These are phyloP conservation scores for Cordyceps pruinosa DNA, from an alignment of 2,329 filamentous ascomycete genomes.

Conservation along the genomic window DNA sequence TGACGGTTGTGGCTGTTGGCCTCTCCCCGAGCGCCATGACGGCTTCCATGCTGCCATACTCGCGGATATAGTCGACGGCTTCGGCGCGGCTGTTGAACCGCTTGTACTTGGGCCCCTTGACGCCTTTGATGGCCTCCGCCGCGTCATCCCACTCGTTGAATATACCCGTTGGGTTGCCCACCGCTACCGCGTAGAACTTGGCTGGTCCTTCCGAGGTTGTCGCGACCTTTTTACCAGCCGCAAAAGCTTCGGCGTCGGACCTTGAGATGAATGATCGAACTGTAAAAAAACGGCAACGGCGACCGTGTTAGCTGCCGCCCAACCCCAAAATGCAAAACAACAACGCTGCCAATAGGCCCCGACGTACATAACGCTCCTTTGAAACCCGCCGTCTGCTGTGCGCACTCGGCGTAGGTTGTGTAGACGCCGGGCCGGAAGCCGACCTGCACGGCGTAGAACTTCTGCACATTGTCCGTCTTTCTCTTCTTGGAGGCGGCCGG, in stretches of 20 bases:
- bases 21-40: slow-evolving; percentile 33
- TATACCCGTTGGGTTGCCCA: slow-evolving; percentile 51
- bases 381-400: slow-evolving; percentile 53
- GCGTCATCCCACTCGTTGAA: slow-evolving; percentile 63
- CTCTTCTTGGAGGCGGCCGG: slow-evolving; percentile 35
- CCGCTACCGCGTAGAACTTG: slow-evolving; percentile 55
- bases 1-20: slow-evolving; percentile 13
- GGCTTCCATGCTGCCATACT: slow-evolving; percentile 38
- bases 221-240: slow-evolving; percentile 49
- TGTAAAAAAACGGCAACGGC: slow-evolving; percentile 29
- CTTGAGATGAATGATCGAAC: slow-evolving; percentile 72
- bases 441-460: slow-evolving; percentile 57
- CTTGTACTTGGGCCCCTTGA: slow-evolving; percentile 63
- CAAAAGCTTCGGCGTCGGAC: slow-evolving; percentile 72
- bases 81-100: slow-evolving; percentile 62
- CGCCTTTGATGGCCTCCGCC: slow-evolving; percentile 65
- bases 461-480: slow-evolving; percentile 42
- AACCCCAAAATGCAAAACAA: neutral
- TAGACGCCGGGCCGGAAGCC: slow-evolving; percentile 57
- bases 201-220: slow-evolving; percentile 34
- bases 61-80: slow-evolving; percentile 68
- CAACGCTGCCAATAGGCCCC: neutral
- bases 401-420: slow-evolving; percentile 52
- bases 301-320: neutral
- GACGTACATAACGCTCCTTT: slow-evolving; percentile 61